Percentiles rank a stretch among this genome's conserved stretches.
These are phyloP conservation scores for Solanum gandarillasii DNA, from an alignment of 257 asterid genomes.

Conservation along the genomic window DNA sequence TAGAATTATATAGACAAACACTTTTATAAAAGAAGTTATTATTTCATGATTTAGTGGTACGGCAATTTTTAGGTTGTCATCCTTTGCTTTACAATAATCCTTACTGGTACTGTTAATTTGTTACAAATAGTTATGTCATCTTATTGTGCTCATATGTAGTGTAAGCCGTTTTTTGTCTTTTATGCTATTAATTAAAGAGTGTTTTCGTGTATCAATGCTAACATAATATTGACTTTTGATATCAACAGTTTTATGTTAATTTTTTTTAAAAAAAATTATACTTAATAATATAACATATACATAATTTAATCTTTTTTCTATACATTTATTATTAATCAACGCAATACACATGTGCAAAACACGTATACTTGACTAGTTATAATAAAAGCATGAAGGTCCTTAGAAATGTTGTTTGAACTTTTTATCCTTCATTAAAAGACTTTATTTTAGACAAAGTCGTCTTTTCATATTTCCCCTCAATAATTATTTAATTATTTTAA, in stretches of 20 bases:
- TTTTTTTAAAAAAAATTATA: fast-evolving
- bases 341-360: too few species aligned
- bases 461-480: not conserved
- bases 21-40: not conserved
- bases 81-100: not conserved
- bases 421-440: not conserved
- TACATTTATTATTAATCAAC: too few species aligned
- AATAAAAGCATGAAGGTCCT: too few species aligned
- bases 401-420: too few species aligned
- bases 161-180: not conserved
- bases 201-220: not conserved
- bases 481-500: too few species aligned
- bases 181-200: not conserved
- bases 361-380: too few species aligned
- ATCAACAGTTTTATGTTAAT: not conserved
- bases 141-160: not conserved
- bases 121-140: not conserved
- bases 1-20: not conserved
- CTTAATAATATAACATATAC: too few species aligned
- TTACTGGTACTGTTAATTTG: not conserved
- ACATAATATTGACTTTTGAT: not conserved
- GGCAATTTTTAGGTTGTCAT: not conserved
- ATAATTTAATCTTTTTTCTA: too few species aligned
- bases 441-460: too few species aligned
- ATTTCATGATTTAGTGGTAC: not conserved